These are phyloP conservation scores for Coprinellus aureogranulatus DNA, from an alignment of 768 basidiomycete genomes.

Conservation along the genomic window DNA sequence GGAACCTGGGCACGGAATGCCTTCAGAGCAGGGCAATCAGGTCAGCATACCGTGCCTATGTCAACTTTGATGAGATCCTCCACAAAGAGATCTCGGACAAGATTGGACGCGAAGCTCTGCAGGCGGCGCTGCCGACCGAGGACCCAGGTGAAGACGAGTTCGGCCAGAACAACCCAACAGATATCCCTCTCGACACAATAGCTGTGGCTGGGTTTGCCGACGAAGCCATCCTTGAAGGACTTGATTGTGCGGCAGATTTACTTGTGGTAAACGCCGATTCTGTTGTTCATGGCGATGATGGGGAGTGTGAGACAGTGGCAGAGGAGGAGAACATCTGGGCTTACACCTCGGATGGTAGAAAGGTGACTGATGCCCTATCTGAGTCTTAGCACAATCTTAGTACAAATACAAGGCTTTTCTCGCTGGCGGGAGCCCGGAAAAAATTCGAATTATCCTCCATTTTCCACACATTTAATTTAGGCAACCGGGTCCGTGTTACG, in stretches of 20 bases:
- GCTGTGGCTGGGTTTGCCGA: too few relatives aligned
- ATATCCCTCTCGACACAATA: conserved; percentile 3
- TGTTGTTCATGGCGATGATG: neutral
- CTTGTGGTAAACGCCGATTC: neutral
- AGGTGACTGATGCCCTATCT: neutral
- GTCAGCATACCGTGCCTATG: conserved; percentile 14
- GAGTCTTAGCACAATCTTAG: neutral
- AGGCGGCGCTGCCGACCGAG: neutral
- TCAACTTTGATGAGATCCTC: conserved; percentile 10
- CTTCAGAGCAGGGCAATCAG: conserved; percentile 16
- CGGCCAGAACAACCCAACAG: neutral
- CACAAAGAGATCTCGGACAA: conserved; percentile 14
- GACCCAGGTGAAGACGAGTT: neutral
- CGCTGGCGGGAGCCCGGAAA: too few relatives aligned
- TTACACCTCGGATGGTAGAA: neutral
- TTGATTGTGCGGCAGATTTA: too few relatives aligned
- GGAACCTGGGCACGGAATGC: conserved; percentile 15
- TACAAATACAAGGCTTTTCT: too few relatives aligned
- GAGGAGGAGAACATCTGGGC: neutral
- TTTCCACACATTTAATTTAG: neutral
- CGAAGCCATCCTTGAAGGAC: too few relatives aligned
- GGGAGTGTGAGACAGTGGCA: neutral
- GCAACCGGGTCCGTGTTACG: neutral
- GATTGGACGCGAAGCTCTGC: neutral
- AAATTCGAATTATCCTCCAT: neutral